These are phyloP conservation scores for Diaporthe citri DNA, from an alignment of 2,329 filamentous ascomycete genomes.

Conservation along the genomic window DNA sequence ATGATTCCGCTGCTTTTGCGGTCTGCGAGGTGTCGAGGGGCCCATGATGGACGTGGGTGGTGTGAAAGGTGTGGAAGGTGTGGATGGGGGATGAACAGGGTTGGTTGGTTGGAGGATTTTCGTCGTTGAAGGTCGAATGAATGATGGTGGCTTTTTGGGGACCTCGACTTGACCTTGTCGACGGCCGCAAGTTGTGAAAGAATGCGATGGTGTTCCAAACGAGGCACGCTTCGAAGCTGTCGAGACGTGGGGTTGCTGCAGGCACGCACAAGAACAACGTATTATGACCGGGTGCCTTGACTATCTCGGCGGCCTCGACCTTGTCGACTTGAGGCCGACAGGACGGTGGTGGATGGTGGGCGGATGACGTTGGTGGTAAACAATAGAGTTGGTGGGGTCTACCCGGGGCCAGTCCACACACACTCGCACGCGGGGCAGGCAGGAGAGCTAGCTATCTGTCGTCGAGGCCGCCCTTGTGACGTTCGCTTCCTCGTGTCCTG, in stretches of 20 bases:
- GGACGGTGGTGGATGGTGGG: not conserved
- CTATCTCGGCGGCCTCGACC: not conserved
- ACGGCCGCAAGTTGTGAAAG: not conserved
- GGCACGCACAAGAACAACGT: not conserved
- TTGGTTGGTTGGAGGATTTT: not conserved
- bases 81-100: not conserved
- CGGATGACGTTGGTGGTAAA: not conserved
- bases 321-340: slow-evolving; percentile 19
- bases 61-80: not conserved
- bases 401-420: not conserved
- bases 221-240: not conserved
- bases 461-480: slow-evolving; percentile 12
- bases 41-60: not conserved
- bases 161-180: not conserved
- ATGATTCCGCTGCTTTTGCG: slow-evolving; percentile 47
- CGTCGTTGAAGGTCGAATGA: not conserved
- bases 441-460: not conserved
- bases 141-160: not conserved
- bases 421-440: not conserved
- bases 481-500: not conserved
- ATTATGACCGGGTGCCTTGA: not conserved
- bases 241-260: not conserved
- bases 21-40: slow-evolving; percentile 11
- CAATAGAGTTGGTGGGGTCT: slow-evolving; percentile 15
- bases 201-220: not conserved